Conservation (phyloP, 345 rosid species). For the Microthlaspi erraticum region DNA sequence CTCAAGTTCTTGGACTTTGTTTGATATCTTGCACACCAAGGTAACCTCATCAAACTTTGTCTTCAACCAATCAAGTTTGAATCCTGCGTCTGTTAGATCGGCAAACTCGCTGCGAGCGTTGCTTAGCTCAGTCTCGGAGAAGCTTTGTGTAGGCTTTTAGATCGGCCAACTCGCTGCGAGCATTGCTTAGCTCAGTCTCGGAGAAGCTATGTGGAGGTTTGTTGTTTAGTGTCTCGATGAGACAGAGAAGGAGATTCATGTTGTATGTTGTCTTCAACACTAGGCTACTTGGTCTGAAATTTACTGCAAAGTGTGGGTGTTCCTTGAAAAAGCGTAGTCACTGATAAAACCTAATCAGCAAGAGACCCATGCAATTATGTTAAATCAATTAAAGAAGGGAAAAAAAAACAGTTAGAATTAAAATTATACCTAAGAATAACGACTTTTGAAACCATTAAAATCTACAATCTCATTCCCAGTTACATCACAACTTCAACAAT, state of each 20-base stretch:
- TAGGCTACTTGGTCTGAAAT: background rate
- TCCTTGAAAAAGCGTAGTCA: background rate
- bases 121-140: background rate
- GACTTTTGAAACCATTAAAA: background rate
- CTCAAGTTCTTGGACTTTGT: background rate
- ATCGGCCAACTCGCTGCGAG: background rate
- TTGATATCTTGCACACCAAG: background rate
- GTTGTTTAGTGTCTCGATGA: background rate
- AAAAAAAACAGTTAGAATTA: too few relatives aligned
- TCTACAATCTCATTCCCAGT: too few relatives aligned
- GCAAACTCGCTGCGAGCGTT: background rate
- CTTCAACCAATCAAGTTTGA: background rate
- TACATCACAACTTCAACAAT: too few relatives aligned
- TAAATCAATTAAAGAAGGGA: too few relatives aligned
- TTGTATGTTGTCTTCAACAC: background rate
- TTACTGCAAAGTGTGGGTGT: background rate
- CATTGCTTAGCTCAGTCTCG: background rate
- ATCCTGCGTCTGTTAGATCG: background rate
- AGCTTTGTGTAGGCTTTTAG: too few relatives aligned
- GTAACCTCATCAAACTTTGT: background rate
- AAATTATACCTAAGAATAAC: too few relatives aligned
- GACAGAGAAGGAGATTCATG: background rate
- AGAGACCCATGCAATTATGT: background rate
- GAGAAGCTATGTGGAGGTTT: background rate
- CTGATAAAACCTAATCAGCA: background rate